Conservation (phyloP, 2,329 filamentous ascomycete genomes). For the Penicillium janthinellum region DNA sequence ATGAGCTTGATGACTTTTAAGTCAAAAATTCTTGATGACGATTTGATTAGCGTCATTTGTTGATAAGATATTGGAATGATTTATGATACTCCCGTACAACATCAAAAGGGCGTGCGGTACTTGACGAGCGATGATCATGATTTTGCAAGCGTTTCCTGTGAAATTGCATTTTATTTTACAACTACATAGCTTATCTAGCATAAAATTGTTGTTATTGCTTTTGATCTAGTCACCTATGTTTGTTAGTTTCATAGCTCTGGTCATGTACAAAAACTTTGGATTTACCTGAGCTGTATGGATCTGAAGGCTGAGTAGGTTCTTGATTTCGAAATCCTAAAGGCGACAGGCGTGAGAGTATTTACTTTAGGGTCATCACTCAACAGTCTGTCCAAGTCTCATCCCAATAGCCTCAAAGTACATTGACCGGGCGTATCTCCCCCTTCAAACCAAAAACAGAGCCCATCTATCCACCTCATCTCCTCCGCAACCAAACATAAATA, state of each 20-base stretch:
- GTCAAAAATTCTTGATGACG: not conserved
- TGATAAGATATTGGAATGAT: not conserved
- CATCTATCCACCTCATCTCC: not conserved
- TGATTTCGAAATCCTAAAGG: no score
- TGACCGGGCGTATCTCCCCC: no score
- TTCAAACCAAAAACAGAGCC: not conserved
- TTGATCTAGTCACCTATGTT: not conserved
- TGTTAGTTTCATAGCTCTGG: no score
- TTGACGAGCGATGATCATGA: not conserved
- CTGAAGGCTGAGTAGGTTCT: no score
- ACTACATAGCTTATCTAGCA: not conserved
- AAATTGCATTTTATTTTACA: not conserved
- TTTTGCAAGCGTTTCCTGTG: not conserved
- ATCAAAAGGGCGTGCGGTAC: constrained; percentile 1
- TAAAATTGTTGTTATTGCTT: not conserved
- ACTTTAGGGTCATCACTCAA: no score
- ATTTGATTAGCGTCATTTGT: not conserved
- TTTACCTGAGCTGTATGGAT: no score
- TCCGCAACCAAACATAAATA: not conserved
- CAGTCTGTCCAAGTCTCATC: no score
- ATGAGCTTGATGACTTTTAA: constrained; percentile 51
- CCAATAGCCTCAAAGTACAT: no score
- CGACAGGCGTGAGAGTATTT: no score
- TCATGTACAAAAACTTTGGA: no score
- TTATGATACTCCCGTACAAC: constrained; percentile 1